Conservation (phyloP, 768 basidiomycete genomes). For the Tylopilus sp. region DNA sequence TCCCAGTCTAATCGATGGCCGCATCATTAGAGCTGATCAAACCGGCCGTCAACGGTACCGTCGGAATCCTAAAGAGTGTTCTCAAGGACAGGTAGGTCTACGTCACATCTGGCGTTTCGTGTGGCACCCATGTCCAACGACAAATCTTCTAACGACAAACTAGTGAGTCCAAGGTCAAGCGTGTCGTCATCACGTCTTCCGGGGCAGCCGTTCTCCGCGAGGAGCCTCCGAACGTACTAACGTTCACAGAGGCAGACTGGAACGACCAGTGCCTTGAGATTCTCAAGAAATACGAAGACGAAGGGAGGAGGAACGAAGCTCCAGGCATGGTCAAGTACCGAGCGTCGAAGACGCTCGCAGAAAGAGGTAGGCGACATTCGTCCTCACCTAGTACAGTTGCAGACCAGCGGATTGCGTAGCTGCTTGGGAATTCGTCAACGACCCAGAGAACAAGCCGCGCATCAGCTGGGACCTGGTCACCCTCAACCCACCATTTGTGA, state of each 20-base stretch:
- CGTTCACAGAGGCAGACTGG: constrained; percentile 57
- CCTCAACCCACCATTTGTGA: constrained; percentile 39
- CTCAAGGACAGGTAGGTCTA: constrained; percentile 49
- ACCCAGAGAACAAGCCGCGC: constrained; percentile 26
- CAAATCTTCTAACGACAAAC: too few relatives aligned
- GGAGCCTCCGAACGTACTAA: constrained; percentile 19
- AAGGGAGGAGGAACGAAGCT: constrained; percentile 43
- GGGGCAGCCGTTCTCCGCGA: constrained; percentile 43
- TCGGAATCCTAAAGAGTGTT: constrained; percentile 56
- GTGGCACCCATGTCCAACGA: too few relatives aligned
- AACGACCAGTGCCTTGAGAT: constrained; percentile 44
- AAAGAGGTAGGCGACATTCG: constrained; percentile 40
- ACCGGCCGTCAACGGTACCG: constrained; percentile 73
- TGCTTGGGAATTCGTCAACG: constrained; percentile 46
- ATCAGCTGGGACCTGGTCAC: constrained; percentile 39
- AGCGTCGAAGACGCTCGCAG: constrained; percentile 64
- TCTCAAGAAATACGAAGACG: constrained; percentile 41
- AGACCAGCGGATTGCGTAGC: constrained; percentile 23
- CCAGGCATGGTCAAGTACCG: constrained; percentile 41
- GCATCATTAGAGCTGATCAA: constrained; percentile 49
- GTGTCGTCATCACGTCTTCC: constrained; percentile 69
- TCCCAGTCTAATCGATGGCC: neutral
- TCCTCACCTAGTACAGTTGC: neutral
- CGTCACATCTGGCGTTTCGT: too few relatives aligned
- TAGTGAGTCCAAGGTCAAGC: constrained; percentile 48